Evolutionary conservation across 768 basidiomycete genomes (phyloP).

Genomic region (Strobilomyces confusus): DNA sequence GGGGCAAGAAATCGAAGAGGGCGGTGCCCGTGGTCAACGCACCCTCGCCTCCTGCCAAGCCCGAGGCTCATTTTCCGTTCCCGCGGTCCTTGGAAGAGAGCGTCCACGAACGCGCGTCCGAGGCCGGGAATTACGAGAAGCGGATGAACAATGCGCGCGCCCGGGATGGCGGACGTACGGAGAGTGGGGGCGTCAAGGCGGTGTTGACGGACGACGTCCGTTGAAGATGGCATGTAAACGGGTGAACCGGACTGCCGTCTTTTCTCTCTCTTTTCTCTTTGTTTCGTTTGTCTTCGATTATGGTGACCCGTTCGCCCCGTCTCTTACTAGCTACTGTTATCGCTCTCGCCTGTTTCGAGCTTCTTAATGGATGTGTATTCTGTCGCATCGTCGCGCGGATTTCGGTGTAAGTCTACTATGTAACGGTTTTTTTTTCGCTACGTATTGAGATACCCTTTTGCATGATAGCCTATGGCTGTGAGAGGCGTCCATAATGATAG

Average conservation of each 20-base stretch:
- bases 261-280: background rate
- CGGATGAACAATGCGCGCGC: slow-evolving; percentile 74
- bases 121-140: slow-evolving; percentile 32
- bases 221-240: slow-evolving; percentile 10
- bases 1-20: slow-evolving; percentile 37
- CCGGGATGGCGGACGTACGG: slow-evolving; percentile 77
- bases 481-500: too few relatives aligned
- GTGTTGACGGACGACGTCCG: slow-evolving; percentile 45
- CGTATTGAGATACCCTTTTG: slow-evolving; percentile 27
- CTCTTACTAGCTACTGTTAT: background rate
- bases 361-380: slow-evolving; percentile 22
- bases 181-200: slow-evolving; percentile 82
- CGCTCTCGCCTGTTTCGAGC: slow-evolving; percentile 9
- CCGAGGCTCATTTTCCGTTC: slow-evolving; percentile 55
- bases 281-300: slow-evolving; percentile 5
- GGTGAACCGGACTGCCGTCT: slow-evolving; percentile 13
- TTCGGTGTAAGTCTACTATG: slow-evolving; percentile 16
- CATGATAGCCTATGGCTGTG: too few relatives aligned
- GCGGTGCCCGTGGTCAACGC: slow-evolving; percentile 39
- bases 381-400: background rate
- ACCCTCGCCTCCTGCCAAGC: slow-evolving; percentile 28
- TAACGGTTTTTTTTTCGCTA: slow-evolving; percentile 16
- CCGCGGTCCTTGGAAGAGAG: slow-evolving; percentile 48
- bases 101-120: slow-evolving; percentile 25
- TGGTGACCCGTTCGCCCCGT: slow-evolving; percentile 8